Percentiles rank a stretch among this genome's conserved stretches.
These are phyloP conservation scores for Pythium inflatum DNA, from an alignment of 352 stramenopile genomes.

Conservation along the genomic window DNA sequence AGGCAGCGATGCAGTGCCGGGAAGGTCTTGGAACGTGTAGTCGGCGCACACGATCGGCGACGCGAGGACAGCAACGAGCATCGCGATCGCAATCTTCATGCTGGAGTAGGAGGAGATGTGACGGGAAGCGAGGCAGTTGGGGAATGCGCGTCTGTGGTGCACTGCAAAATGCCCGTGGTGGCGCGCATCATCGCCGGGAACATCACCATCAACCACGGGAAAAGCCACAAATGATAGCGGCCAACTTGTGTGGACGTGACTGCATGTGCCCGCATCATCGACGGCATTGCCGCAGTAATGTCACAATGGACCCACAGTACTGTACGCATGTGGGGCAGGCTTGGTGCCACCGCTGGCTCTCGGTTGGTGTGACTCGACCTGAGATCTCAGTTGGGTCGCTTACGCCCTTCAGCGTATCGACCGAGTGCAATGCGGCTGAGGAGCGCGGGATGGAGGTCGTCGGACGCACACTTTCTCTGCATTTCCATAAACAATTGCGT, in stretches of 20 bases:
- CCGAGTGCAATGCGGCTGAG: constrained; percentile 70
- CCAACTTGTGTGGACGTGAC: neutral
- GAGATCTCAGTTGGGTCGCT: constrained; percentile 9
- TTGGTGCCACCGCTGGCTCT: too few species aligned
- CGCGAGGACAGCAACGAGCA: neutral
- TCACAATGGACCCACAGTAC: too few species aligned
- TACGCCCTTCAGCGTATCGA: constrained; percentile 56
- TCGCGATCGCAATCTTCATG: constrained; percentile 5
- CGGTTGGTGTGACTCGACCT: neutral
- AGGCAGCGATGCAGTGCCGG: neutral
- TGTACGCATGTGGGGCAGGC: too few species aligned
- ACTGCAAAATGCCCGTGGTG: too few species aligned
- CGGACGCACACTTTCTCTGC: constrained; percentile 53
- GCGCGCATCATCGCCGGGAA: neutral
- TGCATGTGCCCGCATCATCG: neutral
- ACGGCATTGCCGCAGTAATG: too few species aligned
- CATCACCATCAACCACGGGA: neutral
- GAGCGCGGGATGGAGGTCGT: constrained; percentile 53
- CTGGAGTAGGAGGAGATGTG: too few species aligned
- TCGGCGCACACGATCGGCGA: neutral
- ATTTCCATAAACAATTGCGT: constrained; percentile 80
- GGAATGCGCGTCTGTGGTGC: neutral
- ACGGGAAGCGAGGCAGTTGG: too few species aligned
- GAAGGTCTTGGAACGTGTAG: neutral
- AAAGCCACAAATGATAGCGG: neutral